A percentile compares a stretch with the other conserved stretches of the same genome.
Conservation (phyloP, 805 yeast genomes). For the Ogataea haglerorum region DNA sequence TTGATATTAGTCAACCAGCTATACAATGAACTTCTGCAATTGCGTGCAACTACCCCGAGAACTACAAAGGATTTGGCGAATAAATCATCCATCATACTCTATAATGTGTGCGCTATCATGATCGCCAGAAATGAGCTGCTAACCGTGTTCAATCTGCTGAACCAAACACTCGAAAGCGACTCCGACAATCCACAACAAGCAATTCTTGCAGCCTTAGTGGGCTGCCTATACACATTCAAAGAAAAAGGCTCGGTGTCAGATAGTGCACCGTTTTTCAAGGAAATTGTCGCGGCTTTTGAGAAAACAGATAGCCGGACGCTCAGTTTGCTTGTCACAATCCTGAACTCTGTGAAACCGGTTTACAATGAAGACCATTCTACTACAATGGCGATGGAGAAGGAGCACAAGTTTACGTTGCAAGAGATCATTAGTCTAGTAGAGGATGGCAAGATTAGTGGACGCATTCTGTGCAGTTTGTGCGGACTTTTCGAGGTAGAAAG, state of each 20-base stretch:
- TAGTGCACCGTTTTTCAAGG: constrained; percentile 10
- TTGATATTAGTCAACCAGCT: constrained; percentile 40
- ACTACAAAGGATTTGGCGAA: constrained; percentile 61
- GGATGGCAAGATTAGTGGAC: constrained; percentile 32
- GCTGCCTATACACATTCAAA: constrained; percentile 19
- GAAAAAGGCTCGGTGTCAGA: constrained; percentile 7
- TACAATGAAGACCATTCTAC: constrained; percentile 1
- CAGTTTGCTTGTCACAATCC: constrained; percentile 7
- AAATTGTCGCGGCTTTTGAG: constrained; percentile 9
- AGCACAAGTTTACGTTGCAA: constrained; percentile 14
- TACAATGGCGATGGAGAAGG: not conserved
- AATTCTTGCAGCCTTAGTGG: constrained; percentile 14
- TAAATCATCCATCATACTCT: constrained; percentile 14
- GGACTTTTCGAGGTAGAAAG: constrained; percentile 9
- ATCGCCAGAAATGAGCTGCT: constrained; percentile 28
- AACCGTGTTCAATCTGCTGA: constrained; percentile 24
- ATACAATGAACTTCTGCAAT: constrained; percentile 39
- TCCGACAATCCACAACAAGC: constrained; percentile 12
- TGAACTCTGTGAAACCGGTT: constrained; percentile 14
- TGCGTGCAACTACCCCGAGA: constrained; percentile 27
- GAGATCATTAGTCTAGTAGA: constrained; percentile 25
- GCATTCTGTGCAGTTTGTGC: constrained; percentile 35
- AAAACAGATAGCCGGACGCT: constrained; percentile 3
- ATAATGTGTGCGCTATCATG: constrained; percentile 23
- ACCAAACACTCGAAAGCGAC: constrained; percentile 10